A percentile compares a stretch with the other conserved stretches of the same genome.
Evolutionary conservation across 2,329 filamentous ascomycete species (phyloP).

Genomic region (Phialophora tarda): DNA sequence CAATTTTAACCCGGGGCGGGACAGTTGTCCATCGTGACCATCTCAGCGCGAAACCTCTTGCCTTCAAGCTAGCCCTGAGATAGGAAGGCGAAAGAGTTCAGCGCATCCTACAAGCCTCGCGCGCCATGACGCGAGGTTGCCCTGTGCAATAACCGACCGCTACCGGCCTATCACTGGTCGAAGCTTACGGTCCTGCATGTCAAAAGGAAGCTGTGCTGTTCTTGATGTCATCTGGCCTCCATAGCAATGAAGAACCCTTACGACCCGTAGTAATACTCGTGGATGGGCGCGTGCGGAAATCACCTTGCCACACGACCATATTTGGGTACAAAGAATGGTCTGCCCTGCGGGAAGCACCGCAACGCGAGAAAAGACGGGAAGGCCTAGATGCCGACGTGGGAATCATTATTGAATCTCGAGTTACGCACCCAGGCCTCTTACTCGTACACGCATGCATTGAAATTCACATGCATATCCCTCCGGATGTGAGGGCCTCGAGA

Average conservation of each 20-base stretch:
- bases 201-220: slow-evolving; percentile 4
- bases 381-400: slow-evolving; percentile 15
- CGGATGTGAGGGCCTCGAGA: background rate
- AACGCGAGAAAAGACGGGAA: slow-evolving; percentile 7
- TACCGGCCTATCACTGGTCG: slow-evolving; percentile 28
- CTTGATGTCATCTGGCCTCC: slow-evolving; percentile 25
- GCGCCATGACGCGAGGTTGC: slow-evolving; percentile 36
- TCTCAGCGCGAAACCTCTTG: slow-evolving; percentile 21
- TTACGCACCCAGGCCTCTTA: background rate
- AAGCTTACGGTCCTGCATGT: background rate
- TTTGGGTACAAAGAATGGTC: slow-evolving; percentile 21
- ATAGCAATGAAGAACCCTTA: background rate
- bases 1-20: slow-evolving; percentile 21
- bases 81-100: slow-evolving; percentile 26
- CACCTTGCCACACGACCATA: slow-evolving; percentile 16
- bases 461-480: slow-evolving; percentile 14
- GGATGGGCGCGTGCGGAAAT: slow-evolving; percentile 36
- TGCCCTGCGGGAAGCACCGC: slow-evolving; percentile 25
- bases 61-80: slow-evolving; percentile 22
- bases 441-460: background rate
- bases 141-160: slow-evolving; percentile 36
- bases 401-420: slow-evolving; percentile 13
- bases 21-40: slow-evolving; percentile 12
- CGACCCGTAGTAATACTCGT: background rate
- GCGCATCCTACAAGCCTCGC: slow-evolving; percentile 18